Evolutionary conservation across 2,329 filamentous ascomycete genomes (phyloP).

Genomic region (Ophiocordyceps sinensis): DNA sequence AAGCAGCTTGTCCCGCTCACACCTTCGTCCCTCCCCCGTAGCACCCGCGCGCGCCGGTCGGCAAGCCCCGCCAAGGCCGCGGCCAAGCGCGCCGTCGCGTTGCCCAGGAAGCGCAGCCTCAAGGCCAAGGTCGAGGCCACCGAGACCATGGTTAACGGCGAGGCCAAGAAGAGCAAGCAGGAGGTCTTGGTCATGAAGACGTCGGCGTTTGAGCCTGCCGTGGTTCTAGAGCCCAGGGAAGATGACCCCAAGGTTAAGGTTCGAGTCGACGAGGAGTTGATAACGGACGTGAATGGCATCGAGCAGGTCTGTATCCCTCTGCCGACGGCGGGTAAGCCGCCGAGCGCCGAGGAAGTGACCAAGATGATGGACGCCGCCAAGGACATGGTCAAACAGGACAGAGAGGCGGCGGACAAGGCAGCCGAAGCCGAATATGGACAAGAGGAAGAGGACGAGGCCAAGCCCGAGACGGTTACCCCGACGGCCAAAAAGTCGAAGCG

Average conservation of each 20-base stretch:
- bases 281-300: constrained; percentile 36
- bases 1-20: constrained; percentile 34
- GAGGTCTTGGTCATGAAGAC: constrained; percentile 28
- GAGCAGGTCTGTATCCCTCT: constrained; percentile 64
- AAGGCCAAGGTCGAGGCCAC: constrained; percentile 27
- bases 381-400: constrained; percentile 66
- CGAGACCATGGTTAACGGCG: constrained; percentile 17
- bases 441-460: constrained; percentile 23
- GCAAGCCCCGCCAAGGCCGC: constrained; percentile 40
- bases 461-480: constrained; percentile 15
- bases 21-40: constrained; percentile 28
- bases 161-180: constrained; percentile 14
- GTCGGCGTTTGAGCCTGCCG: constrained; percentile 31
- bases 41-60: constrained; percentile 37
- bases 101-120: constrained; percentile 38
- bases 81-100: constrained; percentile 30
- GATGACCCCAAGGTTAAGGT: constrained; percentile 51
- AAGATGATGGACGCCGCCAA: constrained; percentile 78
- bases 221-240: constrained; percentile 35
- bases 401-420: constrained; percentile 27
- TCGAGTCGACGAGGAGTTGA: constrained; percentile 51
- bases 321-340: constrained; percentile 43
- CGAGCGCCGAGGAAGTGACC: constrained; percentile 62
- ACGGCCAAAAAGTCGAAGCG: constrained; percentile 48
- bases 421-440: constrained; percentile 23